Evolutionary conservation across 1,139 yeast species (phyloP).

Genomic region (Wickerhamiella pararugosa): DNA sequence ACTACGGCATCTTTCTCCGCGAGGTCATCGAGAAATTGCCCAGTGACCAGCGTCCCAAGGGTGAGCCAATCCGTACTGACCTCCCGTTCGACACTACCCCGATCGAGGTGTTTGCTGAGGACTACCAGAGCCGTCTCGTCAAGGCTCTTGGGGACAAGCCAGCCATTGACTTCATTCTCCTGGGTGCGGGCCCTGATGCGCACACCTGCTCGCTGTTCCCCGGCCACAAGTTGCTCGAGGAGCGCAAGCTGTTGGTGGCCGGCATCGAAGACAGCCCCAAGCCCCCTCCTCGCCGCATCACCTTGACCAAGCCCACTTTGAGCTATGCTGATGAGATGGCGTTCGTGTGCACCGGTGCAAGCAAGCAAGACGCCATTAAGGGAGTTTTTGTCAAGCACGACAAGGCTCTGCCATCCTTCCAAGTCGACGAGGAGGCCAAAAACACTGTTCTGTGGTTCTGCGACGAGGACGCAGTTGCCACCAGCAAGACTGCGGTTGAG

Average conservation of each 20-base stretch:
- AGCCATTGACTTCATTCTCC: constrained; percentile 40
- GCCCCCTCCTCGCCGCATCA: constrained; percentile 65
- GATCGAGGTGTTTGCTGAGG: constrained; percentile 35
- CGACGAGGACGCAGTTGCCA: constrained; percentile 49
- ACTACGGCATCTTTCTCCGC: constrained; percentile 46
- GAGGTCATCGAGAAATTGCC: constrained; percentile 34
- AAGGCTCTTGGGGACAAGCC: constrained; percentile 20
- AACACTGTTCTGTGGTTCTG: constrained; percentile 62
- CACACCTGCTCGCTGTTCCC: constrained; percentile 72
- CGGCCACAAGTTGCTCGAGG: constrained; percentile 24
- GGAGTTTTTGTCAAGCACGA: constrained; percentile 47
- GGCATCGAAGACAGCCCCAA: constrained; percentile 52
- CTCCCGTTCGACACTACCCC: constrained; percentile 21
- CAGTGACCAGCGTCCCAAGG: constrained; percentile 21
- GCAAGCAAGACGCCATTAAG: constrained; percentile 59
- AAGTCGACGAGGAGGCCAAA: constrained; percentile 41
- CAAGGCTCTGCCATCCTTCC: constrained; percentile 49
- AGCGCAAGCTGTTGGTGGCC: constrained; percentile 22
- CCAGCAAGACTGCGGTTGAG: not conserved
- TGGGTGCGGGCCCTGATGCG: constrained; percentile 75
- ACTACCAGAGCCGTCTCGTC: constrained; percentile 36
- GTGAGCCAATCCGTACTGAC: constrained; percentile 30
- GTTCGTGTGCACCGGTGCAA: constrained; percentile 82
- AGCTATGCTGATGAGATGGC: constrained; percentile 43
- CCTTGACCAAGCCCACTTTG: constrained; percentile 53